Percentiles rank a stretch among this genome's conserved stretches.
These are phyloP conservation scores for Ilyonectria destructans DNA, from an alignment of 2,329 filamentous ascomycete species.

Conservation along the genomic window DNA sequence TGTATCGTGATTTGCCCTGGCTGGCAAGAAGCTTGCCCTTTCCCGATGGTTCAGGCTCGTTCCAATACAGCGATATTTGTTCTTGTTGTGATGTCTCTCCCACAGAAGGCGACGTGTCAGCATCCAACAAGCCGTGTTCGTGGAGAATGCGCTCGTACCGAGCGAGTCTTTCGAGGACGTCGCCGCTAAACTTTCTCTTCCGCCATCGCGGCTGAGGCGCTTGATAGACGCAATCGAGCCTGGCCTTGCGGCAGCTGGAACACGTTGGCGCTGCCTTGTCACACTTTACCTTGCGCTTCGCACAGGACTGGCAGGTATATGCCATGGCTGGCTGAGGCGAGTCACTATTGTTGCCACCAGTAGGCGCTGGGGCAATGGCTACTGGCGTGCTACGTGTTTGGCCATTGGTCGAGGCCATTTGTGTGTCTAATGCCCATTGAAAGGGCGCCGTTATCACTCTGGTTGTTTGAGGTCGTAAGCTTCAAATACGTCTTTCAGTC, in stretches of 20 bases:
- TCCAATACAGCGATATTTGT: background rate
- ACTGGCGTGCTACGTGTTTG: background rate
- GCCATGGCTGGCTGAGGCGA: conserved; percentile 32
- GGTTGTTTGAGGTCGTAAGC: too few relatives aligned
- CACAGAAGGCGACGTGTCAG: background rate
- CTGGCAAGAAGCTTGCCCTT: conserved; percentile 44
- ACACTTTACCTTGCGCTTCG: conserved; percentile 51
- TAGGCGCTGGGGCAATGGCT: conserved; percentile 33
- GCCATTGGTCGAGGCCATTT: conserved; percentile 9
- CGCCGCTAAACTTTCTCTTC: conserved; percentile 55
- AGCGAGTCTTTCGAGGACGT: conserved; percentile 54
- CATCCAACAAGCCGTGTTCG: conserved; percentile 52
- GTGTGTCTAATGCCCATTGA: background rate
- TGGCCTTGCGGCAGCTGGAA: conserved; percentile 46
- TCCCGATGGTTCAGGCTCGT: background rate
- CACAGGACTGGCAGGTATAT: conserved; percentile 50
- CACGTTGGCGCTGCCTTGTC: conserved; percentile 46
- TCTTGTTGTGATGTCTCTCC: background rate
- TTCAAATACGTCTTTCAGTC: too few relatives aligned
- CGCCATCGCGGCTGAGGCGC: conserved; percentile 56
- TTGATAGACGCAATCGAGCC: conserved; percentile 59
- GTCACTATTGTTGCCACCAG: background rate
- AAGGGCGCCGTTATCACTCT: background rate
- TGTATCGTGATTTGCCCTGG: conserved; percentile 59
- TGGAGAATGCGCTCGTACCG: conserved; percentile 58